Conservation (phyloP, 1,139 yeast species). For the Schwanniomyces etchellsii region DNA sequence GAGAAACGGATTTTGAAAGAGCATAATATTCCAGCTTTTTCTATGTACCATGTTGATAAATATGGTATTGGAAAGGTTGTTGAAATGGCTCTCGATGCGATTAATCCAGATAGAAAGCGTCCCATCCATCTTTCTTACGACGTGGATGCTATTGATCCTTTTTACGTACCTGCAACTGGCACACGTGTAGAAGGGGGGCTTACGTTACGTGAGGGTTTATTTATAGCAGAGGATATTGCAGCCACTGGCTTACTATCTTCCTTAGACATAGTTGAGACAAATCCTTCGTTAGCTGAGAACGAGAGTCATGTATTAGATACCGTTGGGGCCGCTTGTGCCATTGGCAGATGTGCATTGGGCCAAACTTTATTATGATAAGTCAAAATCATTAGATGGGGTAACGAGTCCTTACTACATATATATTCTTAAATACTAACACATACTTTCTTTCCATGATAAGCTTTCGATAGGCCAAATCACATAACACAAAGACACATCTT, state of each 20-base stretch:
- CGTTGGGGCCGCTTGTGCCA: constrained; percentile 82
- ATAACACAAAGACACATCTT: too few species aligned
- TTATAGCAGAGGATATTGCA: constrained; percentile 86
- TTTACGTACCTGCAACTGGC: constrained; percentile 94
- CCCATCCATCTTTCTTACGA: constrained; percentile 93
- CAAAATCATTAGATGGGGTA: too few species aligned
- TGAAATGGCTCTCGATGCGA: constrained; percentile 79
- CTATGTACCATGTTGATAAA: constrained; percentile 95
- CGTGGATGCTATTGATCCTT: constrained; percentile 95
- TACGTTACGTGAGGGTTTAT: constrained; percentile 90
- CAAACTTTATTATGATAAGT: constrained; percentile 62
- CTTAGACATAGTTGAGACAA: constrained; percentile 89
- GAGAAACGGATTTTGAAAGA: constrained; percentile 74
- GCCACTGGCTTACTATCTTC: constrained; percentile 82
- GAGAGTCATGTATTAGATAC: constrained; percentile 80
- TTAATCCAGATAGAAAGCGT: constrained; percentile 66
- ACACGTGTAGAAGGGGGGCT: constrained; percentile 97
- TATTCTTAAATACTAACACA: too few species aligned
- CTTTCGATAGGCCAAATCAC: too few species aligned
- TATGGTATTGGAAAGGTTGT: constrained; percentile 89
- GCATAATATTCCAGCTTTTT: constrained; percentile 73
- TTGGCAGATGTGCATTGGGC: constrained; percentile 92
- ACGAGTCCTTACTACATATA: too few species aligned
- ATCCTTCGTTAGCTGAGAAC: constrained; percentile 80
- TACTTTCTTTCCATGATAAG: too few species aligned